Percentiles rank a stretch among this genome's conserved stretches.
Conservation (phyloP, 805 yeast genomes). For the Kazachstania africana region DNA sequence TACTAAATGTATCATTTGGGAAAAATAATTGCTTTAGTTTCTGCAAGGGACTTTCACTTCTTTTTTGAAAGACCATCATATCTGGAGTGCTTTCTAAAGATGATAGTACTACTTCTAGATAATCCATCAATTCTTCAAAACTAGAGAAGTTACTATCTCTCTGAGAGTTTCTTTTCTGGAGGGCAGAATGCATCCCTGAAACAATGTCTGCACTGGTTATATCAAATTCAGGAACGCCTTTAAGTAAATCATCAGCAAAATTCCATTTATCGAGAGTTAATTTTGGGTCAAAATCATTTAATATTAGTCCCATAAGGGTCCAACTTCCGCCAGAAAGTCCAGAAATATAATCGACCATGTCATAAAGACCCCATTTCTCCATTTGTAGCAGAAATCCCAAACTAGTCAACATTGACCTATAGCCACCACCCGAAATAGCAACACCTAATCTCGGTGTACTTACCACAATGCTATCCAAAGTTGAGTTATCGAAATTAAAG, state of each 20-base stretch:
- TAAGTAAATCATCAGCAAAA: conserved; percentile 36
- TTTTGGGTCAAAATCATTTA: conserved; percentile 30
- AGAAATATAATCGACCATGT: conserved; percentile 42
- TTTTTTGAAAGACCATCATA: conserved; percentile 2
- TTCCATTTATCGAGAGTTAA: conserved; percentile 29
- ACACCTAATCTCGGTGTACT: conserved; percentile 26
- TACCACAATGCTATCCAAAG: conserved; percentile 11
- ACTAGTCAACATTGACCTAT: conserved; percentile 27
- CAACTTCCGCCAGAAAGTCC: conserved; percentile 70
- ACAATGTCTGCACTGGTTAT: conserved; percentile 18
- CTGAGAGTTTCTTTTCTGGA: neutral
- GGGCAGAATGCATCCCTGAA: conserved; percentile 2
- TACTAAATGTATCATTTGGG: conserved; percentile 5
- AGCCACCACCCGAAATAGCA: conserved; percentile 30
- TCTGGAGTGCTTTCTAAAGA: conserved; percentile 4
- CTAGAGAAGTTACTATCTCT: neutral
- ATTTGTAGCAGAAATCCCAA: conserved; percentile 22
- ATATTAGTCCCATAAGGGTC: conserved; percentile 41
- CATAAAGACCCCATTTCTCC: conserved; percentile 34
- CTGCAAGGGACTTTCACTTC: conserved; percentile 7
- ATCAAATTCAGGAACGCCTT: conserved; percentile 48
- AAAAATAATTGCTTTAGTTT: conserved; percentile 10
- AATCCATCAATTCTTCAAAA: conserved; percentile 15
- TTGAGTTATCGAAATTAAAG: conserved; percentile 25
- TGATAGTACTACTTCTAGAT: conserved; percentile 8